phyloP scores from a whole-genome alignment of 192 early-diverging fungal genomes.

The Coemansia sp. region DNA sequence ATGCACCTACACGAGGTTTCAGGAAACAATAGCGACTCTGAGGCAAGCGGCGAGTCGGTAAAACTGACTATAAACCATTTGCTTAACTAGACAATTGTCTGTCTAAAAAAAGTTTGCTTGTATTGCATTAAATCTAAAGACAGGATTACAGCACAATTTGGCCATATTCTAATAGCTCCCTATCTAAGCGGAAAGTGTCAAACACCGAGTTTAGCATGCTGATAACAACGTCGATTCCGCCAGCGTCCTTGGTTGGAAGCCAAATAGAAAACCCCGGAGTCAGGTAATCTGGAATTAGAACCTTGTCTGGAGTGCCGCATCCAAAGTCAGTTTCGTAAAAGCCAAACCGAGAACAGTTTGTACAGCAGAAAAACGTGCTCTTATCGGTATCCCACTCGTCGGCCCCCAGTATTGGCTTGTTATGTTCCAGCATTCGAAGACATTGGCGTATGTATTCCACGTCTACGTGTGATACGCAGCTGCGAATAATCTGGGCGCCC shows the following conservation, averaged over 20 bases:
- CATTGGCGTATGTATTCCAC: constrained; percentile 6
- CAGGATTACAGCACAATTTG: not conserved
- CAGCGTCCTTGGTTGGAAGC: constrained; percentile 10
- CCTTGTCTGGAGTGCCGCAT: constrained; percentile 7
- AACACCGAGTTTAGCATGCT: constrained; percentile 4
- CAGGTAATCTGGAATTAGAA: constrained; percentile 12
- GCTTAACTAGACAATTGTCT: constrained; percentile 16
- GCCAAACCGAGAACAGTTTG: constrained; percentile 16
- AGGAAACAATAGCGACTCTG: not conserved
- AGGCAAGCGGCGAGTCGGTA: not conserved
- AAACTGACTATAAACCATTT: constrained; percentile 34
- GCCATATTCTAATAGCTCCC: constrained; percentile 9
- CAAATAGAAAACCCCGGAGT: constrained; percentile 19
- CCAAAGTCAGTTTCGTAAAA: constrained; percentile 20
- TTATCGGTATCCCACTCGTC: not conserved
- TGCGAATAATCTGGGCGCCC: constrained; percentile 1
- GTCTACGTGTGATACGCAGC: constrained; percentile 1
- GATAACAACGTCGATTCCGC: constrained; percentile 14
- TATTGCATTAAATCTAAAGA: not conserved
- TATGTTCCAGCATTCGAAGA: constrained; percentile 1
- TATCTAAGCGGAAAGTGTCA: not conserved
- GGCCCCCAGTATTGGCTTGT: constrained; percentile 2
- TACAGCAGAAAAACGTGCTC: constrained; percentile 15
- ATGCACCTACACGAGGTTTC: constrained; percentile 2
- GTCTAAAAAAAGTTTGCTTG: not conserved